Conservation (phyloP, 495 filamentous ascomycete species). For the Astrothelium macrocarpum region DNA sequence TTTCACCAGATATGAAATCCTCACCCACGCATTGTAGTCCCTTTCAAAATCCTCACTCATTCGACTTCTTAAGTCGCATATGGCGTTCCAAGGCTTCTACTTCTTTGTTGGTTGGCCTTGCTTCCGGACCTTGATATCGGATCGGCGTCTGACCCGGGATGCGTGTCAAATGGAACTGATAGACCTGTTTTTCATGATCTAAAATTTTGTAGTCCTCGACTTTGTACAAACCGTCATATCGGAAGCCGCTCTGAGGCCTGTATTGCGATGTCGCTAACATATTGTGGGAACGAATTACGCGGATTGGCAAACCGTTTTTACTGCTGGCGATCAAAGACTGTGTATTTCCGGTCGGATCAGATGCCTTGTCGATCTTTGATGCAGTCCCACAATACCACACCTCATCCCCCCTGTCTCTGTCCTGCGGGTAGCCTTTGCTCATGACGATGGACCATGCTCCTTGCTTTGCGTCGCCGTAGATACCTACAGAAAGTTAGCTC, state of each 20-base stretch:
- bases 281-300: constrained; percentile 40
- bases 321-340: constrained; percentile 30
- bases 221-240: constrained; percentile 52
- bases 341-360: constrained; percentile 35
- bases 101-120: constrained; percentile 27
- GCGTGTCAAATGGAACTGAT: constrained; percentile 34
- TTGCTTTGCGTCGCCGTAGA: constrained; percentile 29
- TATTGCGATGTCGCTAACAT: constrained; percentile 29
- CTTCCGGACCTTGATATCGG: constrained; percentile 24
- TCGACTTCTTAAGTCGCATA: constrained; percentile 21
- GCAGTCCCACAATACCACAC: constrained; percentile 47
- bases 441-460: constrained; percentile 39
- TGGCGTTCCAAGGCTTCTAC: no score
- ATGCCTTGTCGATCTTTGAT: constrained; percentile 22
- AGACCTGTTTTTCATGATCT: constrained; percentile 26
- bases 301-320: constrained; percentile 29
- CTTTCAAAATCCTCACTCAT: constrained; percentile 12
- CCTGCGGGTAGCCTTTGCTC: constrained; percentile 31
- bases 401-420: constrained; percentile 39
- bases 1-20: no score
- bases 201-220: constrained; percentile 29
- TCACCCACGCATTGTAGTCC: no score
- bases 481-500: constrained; percentile 27
- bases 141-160: constrained; percentile 36
- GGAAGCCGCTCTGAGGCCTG: constrained; percentile 39